Conservation (phyloP, 345 rosid genomes). For the Eucalyptus decipiens region DNA sequence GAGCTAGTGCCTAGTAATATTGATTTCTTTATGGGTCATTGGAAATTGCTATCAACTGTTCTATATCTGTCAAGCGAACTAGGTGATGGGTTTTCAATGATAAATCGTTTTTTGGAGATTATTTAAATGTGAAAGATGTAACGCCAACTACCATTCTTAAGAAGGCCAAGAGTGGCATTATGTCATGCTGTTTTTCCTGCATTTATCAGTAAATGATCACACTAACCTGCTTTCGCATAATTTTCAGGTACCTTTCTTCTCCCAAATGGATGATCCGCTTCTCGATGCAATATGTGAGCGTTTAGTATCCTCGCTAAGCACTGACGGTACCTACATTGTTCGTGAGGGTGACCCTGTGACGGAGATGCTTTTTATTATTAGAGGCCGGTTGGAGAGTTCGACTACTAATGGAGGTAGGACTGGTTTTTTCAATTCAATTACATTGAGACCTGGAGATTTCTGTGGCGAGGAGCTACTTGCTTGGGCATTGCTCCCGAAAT, state of each 20-base stretch:
- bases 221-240: background rate
- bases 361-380: conserved; percentile 82
- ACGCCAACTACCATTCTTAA: background rate
- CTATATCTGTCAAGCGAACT: background rate
- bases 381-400: conserved; percentile 87
- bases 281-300: conserved; percentile 96
- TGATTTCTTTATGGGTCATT: background rate
- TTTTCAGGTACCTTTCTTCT: conserved; percentile 82
- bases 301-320: conserved; percentile 66
- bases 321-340: conserved; percentile 71
- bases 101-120: background rate
- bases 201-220: background rate
- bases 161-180: background rate
- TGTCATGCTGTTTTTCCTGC: background rate
- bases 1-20: background rate
- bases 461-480: conserved; percentile 92
- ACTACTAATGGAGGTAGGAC: conserved; percentile 91
- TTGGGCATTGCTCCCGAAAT: conserved; percentile 92
- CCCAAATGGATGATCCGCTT: conserved; percentile 95
- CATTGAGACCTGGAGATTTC: conserved; percentile 80
- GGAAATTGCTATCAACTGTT: background rate
- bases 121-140: background rate
- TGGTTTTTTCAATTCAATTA: conserved; percentile 86
- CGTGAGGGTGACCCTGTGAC: conserved; percentile 92
- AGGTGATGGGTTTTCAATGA: background rate